Base-by-base conservation (phyloP, 2,329 filamentous ascomycete genomes). In the Dactylella cylindrospora region DNA sequence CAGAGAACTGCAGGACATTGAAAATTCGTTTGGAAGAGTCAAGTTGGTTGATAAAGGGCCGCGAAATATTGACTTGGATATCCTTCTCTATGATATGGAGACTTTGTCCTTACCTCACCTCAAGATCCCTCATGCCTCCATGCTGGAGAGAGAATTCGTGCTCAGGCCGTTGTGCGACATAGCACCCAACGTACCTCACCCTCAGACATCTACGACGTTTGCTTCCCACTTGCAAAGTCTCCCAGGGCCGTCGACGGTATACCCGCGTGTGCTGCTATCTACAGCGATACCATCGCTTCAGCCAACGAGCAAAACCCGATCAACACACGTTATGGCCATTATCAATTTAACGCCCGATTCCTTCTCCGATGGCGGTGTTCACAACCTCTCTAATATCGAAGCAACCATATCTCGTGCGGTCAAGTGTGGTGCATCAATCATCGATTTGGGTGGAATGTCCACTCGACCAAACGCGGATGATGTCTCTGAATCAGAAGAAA, bases 321-420 rank as follows among this genome's bases (percentile, higher is more conserved):
- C 76, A 47, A 96, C 91, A 0, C 82, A 83, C 38, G 75, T 96
- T 67, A 98, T 98, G 93, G 88, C 87, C 50, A 95, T 98, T 66
- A 78, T 97, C 38, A 98, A 98, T 73, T 76, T 95, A 46, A 97
- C 93, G 0, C 91, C 91, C 0, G 91, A 98, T 74, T 97, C 91
- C 7, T 98, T 98, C 76, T 97, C 91, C 0, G 90, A 97, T 70
- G 91, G 90, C 47, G 90, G 90, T 6, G 70, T 77, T 6, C 80
- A 90, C 72, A 74, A 75, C 35, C 70, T 76, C 19, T 64, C 72
- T 19, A 67, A 75, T 20, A 77, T 93, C 20, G 74, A 77, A 9
- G 70, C 76, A 9, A 85, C 81, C 1, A 78, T 90, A 12, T 74
- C 76, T 43, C 68, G 74, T 8, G 84, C 89, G 70, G 80, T 94